Evolutionary conservation across 805 yeast species (phyloP).

Genomic region (Metschnikowia drakensbergensis): DNA sequence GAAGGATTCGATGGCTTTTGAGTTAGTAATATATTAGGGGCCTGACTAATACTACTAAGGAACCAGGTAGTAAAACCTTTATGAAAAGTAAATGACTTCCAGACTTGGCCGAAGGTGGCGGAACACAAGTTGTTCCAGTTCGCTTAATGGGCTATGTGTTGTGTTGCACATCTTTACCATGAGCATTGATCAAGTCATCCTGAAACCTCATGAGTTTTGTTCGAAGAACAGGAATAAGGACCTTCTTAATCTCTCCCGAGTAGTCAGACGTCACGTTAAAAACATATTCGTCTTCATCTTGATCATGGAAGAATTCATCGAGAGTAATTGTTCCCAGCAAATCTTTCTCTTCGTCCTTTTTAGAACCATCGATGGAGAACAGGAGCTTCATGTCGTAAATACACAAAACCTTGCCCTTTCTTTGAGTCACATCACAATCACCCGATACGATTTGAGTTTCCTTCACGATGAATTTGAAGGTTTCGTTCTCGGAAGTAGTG

Average conservation of each 20-base stretch:
- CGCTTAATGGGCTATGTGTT: slow-evolving; percentile 6
- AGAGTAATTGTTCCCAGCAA: slow-evolving; percentile 45
- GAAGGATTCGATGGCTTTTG: slow-evolving; percentile 59
- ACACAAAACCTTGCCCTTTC: slow-evolving; percentile 78
- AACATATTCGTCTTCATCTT: slow-evolving; percentile 59
- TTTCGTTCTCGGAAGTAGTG: slow-evolving; percentile 26
- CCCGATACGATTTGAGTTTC: slow-evolving; percentile 49
- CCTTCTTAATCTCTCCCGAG: slow-evolving; percentile 42
- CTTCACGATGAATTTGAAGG: slow-evolving; percentile 27
- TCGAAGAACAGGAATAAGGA: slow-evolving; percentile 51
- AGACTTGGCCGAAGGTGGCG: not conserved
- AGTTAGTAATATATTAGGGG: not conserved
- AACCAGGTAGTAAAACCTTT: not conserved
- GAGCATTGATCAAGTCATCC: slow-evolving; percentile 55
- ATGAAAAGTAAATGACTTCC: not conserved
- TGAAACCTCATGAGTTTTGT: slow-evolving; percentile 56
- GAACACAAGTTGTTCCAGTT: not conserved
- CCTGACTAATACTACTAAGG: not conserved
- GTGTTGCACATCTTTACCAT: slow-evolving; percentile 62
- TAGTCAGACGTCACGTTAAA: slow-evolving; percentile 42
- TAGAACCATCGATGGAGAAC: slow-evolving; percentile 38
- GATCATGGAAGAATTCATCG: slow-evolving; percentile 77
- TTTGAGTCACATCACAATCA: slow-evolving; percentile 79
- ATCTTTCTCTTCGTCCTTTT: slow-evolving; percentile 35
- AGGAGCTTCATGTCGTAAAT: slow-evolving; percentile 62